Base-by-base conservation (phyloP, 2,329 filamentous ascomycete species). In the Penicillium occitanis region DNA sequence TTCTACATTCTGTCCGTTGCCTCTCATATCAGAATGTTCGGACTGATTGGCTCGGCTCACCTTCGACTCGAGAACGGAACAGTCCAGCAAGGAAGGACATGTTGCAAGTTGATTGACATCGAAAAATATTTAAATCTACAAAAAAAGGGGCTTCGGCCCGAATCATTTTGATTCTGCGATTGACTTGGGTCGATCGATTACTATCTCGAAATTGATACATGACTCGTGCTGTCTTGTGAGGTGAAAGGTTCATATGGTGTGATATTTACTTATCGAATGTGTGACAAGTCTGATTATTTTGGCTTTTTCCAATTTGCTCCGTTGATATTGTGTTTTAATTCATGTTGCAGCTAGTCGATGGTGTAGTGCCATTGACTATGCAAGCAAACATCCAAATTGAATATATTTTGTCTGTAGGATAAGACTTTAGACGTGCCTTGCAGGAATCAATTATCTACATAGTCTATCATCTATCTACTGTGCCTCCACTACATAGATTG, bases 11-110 rank as follows among this genome's bases (percentile, higher is more conserved):
- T 6, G 22, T 61, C 57, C 6, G 13, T 61, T 61, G 25, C 44
- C 17, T 65, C 25, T 65, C 63, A 46, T 64, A 40, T 44, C 55
- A 42, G 40, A 19, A 51, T 42, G 17, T 28, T 50, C 13, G 55
- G 33, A 60, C 37, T 57, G 30, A 40, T 53, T n/a, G 44, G 22
- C 14, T 46, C 63, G 44, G 22, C 14, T 46, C 63, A 60, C 35
- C 44, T 14, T 40, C 30, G 48, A 37, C 37, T 44, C 40, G 48
- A 35, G 14, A 42, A 55, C 11, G 48, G 35, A 53, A 51, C 22
- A 55, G n/a, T 22, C 48, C 50, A 8, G 14, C 35, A 11, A 30
- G 3, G 37, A 35, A 42, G 33, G 48, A 37, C 61, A 55, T 44
- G 30, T 11, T 51, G 28, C 19, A 10, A 62, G 33, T 62, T 55